Conservation (phyloP, 2,329 filamentous ascomycete genomes). For the Alternaria metachromatica region DNA sequence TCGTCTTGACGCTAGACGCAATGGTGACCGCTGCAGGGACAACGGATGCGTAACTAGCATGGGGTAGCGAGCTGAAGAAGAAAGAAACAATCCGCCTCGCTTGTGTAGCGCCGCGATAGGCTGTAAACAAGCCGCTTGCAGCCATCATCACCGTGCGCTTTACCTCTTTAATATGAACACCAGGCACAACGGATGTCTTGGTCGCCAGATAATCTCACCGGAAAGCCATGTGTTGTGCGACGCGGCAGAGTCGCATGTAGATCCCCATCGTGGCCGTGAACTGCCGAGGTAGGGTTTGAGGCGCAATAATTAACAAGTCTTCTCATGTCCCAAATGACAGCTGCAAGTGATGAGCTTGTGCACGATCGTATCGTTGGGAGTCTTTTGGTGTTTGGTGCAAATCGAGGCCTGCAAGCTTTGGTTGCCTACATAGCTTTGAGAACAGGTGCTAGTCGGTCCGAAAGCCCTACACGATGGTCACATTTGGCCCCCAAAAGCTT, state of each 20-base stretch:
- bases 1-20: background rate
- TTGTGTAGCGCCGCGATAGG: constrained; percentile 4
- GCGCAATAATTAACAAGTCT: background rate
- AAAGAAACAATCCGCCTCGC: constrained; percentile 1
- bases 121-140: background rate
- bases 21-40: background rate
- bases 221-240: background rate
- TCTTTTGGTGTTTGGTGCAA: background rate
- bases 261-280: background rate
- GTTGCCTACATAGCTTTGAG: background rate
- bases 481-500: background rate
- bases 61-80: constrained; percentile 13
- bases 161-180: constrained; percentile 4
- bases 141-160: background rate
- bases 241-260: background rate
- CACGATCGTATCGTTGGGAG: background rate
- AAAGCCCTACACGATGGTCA: background rate
- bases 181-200: constrained; percentile 3
- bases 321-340: background rate
- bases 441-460: background rate
- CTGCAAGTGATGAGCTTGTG: background rate
- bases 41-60: background rate
- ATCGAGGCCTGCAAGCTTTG: background rate
- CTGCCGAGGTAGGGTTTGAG: background rate
- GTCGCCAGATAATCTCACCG: constrained; percentile 5